Evolutionary conservation across 371 early-diverging fungal species (phyloP).

Genomic region (Entomophthora muscae): DNA sequence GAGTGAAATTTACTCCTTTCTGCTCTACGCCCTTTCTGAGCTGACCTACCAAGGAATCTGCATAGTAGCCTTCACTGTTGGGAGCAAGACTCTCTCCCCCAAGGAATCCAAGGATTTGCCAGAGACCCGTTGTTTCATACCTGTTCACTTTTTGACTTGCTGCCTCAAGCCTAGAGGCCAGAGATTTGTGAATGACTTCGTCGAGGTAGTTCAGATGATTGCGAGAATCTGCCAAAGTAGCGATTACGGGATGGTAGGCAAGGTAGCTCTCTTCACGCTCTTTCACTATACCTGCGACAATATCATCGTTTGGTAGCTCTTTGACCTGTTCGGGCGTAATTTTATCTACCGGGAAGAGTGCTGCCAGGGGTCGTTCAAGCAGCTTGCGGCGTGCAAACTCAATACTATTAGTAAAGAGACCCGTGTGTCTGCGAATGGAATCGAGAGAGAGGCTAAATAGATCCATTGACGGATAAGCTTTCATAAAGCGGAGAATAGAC

Average conservation of each 20-base stretch:
- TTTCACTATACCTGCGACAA: not conserved
- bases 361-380: not conserved
- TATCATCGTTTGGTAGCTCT: not conserved
- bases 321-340: not conserved
- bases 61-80: not conserved
- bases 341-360: not conserved
- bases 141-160: not conserved
- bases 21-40: not conserved
- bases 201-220: not conserved
- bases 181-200: not conserved
- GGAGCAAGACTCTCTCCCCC: not conserved
- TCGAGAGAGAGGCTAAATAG: not conserved
- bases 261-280: not conserved
- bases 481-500: not conserved
- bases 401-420: not conserved
- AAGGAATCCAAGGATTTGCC: not conserved
- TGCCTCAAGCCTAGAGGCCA: not conserved
- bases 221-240: not conserved
- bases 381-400: not conserved
- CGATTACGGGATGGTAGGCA: not conserved
- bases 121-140: not conserved
- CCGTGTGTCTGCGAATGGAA: not conserved
- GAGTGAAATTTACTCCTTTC: not conserved
- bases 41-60: not conserved
- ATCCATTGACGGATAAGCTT: not conserved